Evolutionary conservation across 2,329 filamentous ascomycete species (phyloP), one percentile per base, ranked within the genome.

Genomic region (Calonectria honghensis): DNA sequence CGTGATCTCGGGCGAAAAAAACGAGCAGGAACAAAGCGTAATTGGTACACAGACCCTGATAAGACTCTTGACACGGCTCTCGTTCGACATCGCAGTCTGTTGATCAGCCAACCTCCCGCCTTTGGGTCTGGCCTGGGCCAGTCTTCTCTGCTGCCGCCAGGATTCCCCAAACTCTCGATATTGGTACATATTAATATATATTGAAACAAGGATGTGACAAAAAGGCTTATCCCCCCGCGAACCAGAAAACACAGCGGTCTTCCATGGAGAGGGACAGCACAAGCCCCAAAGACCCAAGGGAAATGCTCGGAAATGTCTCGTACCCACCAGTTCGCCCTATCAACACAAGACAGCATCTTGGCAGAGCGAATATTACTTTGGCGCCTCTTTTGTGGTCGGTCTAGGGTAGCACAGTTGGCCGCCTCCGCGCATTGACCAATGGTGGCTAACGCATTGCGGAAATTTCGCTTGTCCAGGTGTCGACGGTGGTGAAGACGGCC

Each of bases 391-490:
- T 5, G n/a, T 41, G 6, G 6, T 1, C 16, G 5, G 20, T 61
- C 24, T 41, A 67, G 52, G 68, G 66, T 73, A 73, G 51, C 0
- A 18, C 35, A 18, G 16, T 6, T 20, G 2, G 39, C 24, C 20
- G 18, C 24, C 2, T 11, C 41, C 11, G 16, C n/a, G 68, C 59
- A 27, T n/a, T 24, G 68, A 37, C 48, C 51, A 70, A 71, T 61
- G 57, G 54, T 64, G 64, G 66, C 45, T 41, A 61, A 39, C 73
- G 71, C 69, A 76, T 73, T 35, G 73, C 20, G 48, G 73, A 71
- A 79, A 75, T 78, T 64, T 78, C 75, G 78, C 75, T 77, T 79
- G 63, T 73, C 72, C 45, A 50, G 66, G 71, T 66, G 52, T 45
- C 7, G 29, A 27, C 54, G 71, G 65, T 59, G 70, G 70, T 65